Evolutionary conservation across 1,284 basidiomycete genomes (phyloP), one percentile per base, ranked within the genome.

Genomic region (Irpex lacteus): DNA sequence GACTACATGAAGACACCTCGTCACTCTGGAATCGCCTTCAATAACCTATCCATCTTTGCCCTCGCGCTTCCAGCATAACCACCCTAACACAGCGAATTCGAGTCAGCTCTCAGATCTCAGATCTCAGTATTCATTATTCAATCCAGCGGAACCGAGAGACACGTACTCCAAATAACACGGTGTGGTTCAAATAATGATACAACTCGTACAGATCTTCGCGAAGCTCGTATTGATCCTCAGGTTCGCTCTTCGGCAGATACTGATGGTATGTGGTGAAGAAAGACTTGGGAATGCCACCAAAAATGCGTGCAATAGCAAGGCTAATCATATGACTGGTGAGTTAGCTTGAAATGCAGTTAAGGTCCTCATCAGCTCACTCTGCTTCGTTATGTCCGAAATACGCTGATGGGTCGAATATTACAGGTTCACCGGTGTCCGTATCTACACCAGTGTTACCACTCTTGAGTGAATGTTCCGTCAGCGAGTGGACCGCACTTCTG

Each of bases 361-460:
- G 32, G 47, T 50, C 19, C 9, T 32, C 34, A 18, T 34, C 26
- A 5, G 75, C 88, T 76, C 67, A 92, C 90, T 96, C 94, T 11
- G 90, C 90, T 78, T 96, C 94, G 66, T 91, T 91, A 72, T 95
- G 94, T 2, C 92, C 94, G 69, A 87, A 95, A 72, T 90, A 94
- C 6, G 88, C 88, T 1, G 92, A 88, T 1, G 93, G 92, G 71
- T 96, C 94, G 71, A 86, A 96, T 55, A 96, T 89, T 3, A 94
- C 80, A 0, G 92, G 90, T 59, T 85, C 74, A 2, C 81, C 82
- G 2, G 81, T 86, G 11, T 68, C 67, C 18, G 70, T 73, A 64
- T 92, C 86, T 18, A 82, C 77, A 1, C 92, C 91, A 3, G 81
- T 85, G 72, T 92, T 92, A 13, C 91, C 91, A 65, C 87, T 90